Evolutionary conservation across 139 green algal genomes (phyloP).

Genomic region (Closterium sp.): DNA sequence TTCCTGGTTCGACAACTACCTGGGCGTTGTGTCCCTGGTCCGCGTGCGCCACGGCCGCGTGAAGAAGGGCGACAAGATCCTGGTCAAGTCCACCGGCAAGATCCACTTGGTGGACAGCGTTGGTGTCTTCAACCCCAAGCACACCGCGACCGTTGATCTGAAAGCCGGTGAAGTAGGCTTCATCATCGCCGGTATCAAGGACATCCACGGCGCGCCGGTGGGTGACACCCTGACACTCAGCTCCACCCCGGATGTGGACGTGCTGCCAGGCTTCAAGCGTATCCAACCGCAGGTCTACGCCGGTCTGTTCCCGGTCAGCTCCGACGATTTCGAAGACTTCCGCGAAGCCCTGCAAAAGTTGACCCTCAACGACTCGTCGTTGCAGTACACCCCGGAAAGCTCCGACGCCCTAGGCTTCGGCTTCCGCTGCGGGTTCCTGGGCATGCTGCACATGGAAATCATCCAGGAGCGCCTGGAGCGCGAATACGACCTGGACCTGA

Average conservation of each 20-base stretch:
- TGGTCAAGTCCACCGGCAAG: constrained; percentile 30
- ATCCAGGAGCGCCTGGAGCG: constrained; percentile 70
- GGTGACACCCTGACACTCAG: constrained; percentile 87
- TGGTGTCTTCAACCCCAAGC: constrained; percentile 76
- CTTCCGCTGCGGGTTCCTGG: constrained; percentile 92
- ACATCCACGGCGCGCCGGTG: constrained; percentile 78
- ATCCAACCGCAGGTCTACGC: constrained; percentile 91
- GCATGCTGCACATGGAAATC: constrained; percentile 93
- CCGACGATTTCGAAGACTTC: constrained; percentile 70
- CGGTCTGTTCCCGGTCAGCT: constrained; percentile 82
- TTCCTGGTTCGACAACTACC: constrained; percentile 88
- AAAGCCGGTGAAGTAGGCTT: constrained; percentile 64
- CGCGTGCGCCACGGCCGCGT: constrained; percentile 77
- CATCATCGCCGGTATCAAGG: constrained; percentile 10
- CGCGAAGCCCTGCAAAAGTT: constrained; percentile 85
- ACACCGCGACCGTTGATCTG: constrained; percentile 44
- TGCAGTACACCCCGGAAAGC: constrained; percentile 69
- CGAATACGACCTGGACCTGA: constrained; percentile 73
- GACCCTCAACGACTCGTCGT: constrained; percentile 88
- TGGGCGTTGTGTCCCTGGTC: constrained; percentile 72
- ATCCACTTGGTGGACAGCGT: constrained; percentile 86
- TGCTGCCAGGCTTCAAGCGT: constrained; percentile 73
- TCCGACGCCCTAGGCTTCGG: constrained; percentile 79
- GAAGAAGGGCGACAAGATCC: constrained; percentile 64
- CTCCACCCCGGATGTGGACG: constrained; percentile 52